Base-by-base conservation (phyloP, 306 rosid species). In the Comarum palustre region DNA sequence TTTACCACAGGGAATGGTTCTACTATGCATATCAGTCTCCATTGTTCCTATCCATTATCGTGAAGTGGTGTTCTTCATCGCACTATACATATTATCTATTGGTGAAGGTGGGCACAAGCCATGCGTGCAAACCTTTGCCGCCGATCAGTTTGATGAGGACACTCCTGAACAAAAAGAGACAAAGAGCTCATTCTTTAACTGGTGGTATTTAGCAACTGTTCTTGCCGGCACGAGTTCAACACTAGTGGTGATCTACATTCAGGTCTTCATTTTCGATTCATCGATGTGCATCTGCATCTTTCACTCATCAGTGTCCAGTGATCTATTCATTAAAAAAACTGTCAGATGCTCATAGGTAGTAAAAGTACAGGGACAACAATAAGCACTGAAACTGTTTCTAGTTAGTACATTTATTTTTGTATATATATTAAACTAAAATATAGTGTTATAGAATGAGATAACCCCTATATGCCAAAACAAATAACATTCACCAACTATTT, bases 31-130 rank as follows among this genome's bases (percentile, higher is more conserved):
- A 13, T 88, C 92, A 1, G 90, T 48, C 73, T 32, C 75, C 90
- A 0, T 78, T 46, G 47, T 89, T 2, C 80, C 82, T 0, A 1
- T 2, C 11, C 47, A 20, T 0, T 66, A 72, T 13, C 76, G 81
- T 19, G 78, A 79, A 12, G 36, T 46, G 0, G 66, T 80, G n/a
- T 87, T 83, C 31, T 87, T 86, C 13, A 0, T 77, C n/a, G 87
- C 85, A 0, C 90, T 91, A 58, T 86, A 91, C 73, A 77, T 83
- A 47, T 36, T 89, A 0, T 76, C 97, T 6, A 38, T 91, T 1
- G 97, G 96, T 0, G 87, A 86, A 68, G 97, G 96, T 0, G 97
- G 97, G 0, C 96, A 89, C 65, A 84, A 73, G 72, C 97, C 97
- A 0, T 89, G 96, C 29, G 93, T 85, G 2, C 96, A 89, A 38